These are phyloP conservation scores for Senecio squalidus DNA, from an alignment of 140 eudicot species.

Conservation along the genomic window DNA sequence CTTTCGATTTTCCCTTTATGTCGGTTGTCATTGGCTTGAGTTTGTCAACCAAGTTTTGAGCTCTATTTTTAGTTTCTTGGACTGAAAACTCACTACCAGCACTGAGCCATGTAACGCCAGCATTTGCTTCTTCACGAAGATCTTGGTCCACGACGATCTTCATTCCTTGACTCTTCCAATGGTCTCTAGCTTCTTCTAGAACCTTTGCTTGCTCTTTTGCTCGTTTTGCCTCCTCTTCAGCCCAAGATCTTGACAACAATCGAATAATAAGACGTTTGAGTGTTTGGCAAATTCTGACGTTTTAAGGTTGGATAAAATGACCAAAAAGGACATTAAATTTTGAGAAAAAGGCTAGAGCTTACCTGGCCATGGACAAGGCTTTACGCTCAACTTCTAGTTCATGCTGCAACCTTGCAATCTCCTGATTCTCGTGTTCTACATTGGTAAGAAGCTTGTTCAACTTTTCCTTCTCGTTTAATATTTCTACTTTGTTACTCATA, in stretches of 20 bases:
- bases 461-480: slow-evolving; percentile 80
- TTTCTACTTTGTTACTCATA: slow-evolving; percentile 63
- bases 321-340: too few species aligned
- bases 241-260: slow-evolving; percentile 82
- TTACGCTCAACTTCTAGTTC: slow-evolving; percentile 92
- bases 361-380: slow-evolving; percentile 97
- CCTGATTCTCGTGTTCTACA: slow-evolving; percentile 80
- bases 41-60: slow-evolving; percentile 63
- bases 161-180: slow-evolving; percentile 79
- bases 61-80: slow-evolving; percentile 58
- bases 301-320: too few species aligned
- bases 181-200: slow-evolving; percentile 78
- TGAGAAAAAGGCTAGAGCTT: neutral
- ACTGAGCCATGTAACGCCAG: slow-evolving; percentile 60
- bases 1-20: slow-evolving; percentile 58
- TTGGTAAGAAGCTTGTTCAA: slow-evolving; percentile 60
- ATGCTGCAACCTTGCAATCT: slow-evolving; percentile 67
- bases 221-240: slow-evolving; percentile 94
- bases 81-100: slow-evolving; percentile 52
- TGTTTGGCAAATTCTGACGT: too few species aligned
- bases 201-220: slow-evolving; percentile 89
- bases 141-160: slow-evolving; percentile 75
- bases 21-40: slow-evolving; percentile 64
- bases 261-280: too few species aligned
- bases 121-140: slow-evolving; percentile 60